Percentiles rank a stretch among this genome's conserved stretches.
Conservation (phyloP, 495 filamentous ascomycete species). For the Penicillium soppii region DNA sequence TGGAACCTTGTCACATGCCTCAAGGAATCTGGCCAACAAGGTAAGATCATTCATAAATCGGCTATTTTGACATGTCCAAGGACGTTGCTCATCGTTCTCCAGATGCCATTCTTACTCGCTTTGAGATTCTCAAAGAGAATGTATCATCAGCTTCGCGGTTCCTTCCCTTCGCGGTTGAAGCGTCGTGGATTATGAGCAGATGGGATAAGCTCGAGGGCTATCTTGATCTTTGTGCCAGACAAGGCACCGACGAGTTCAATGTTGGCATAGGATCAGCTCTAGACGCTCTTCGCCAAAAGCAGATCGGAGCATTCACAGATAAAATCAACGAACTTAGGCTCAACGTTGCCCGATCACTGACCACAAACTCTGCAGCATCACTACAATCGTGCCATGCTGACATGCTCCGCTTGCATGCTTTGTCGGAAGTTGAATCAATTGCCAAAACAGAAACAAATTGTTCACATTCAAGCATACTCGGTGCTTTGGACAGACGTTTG, state of each 20-base stretch:
- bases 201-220: conserved; percentile 76
- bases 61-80: conserved; percentile 2
- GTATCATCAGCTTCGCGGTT: conserved; percentile 53
- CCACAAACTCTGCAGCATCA: conserved; percentile 70
- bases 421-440: conserved; percentile 85
- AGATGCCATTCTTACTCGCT: conserved; percentile 83
- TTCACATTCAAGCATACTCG: conserved; percentile 43
- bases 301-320: conserved; percentile 53
- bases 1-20: conserved; percentile 83
- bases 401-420: conserved; percentile 79
- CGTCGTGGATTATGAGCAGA: conserved; percentile 82
- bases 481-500: conserved; percentile 69
- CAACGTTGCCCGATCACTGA: conserved; percentile 69
- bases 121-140: conserved; percentile 69
- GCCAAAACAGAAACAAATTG: conserved; percentile 45
- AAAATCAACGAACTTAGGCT: conserved; percentile 65
- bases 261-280: conserved; percentile 74
- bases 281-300: conserved; percentile 57
- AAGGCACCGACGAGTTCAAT: conserved; percentile 72
- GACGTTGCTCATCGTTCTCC: conserved; percentile 17
- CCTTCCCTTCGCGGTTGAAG: conserved; percentile 81
- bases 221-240: conserved; percentile 50
- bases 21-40: conserved; percentile 88
- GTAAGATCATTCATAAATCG: conserved; percentile 34
- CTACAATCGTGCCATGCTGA: conserved; percentile 77